These are phyloP conservation scores for Astrephomene gubernaculifera DNA, from an alignment of 139 green algal species.

Conservation along the genomic window DNA sequence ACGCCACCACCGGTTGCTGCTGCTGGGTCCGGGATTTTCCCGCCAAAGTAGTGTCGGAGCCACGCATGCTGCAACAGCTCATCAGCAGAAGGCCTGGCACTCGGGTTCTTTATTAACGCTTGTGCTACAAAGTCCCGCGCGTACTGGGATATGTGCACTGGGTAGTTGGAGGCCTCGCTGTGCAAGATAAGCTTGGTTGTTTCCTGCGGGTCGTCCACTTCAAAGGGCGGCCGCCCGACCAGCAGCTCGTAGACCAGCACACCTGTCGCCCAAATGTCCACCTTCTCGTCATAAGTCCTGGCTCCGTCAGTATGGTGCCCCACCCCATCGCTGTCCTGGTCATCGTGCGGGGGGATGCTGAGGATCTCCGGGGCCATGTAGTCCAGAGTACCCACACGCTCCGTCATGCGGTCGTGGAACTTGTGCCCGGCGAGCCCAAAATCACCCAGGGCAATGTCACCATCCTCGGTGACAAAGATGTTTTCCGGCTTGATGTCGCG, in stretches of 20 bases:
- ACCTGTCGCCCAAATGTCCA: slow-evolving; percentile 60
- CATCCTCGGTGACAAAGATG: slow-evolving; percentile 45
- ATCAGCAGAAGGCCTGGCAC: slow-evolving; percentile 63
- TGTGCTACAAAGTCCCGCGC: slow-evolving; percentile 64
- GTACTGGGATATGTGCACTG: slow-evolving; percentile 46
- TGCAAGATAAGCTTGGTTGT: slow-evolving; percentile 29
- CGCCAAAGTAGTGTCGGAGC: slow-evolving; percentile 49
- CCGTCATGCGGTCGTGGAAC: slow-evolving; percentile 44
- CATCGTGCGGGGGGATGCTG: slow-evolving; percentile 17
- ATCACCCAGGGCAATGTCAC: slow-evolving; percentile 55
- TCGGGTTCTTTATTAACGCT: slow-evolving; percentile 67
- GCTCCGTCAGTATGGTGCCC: not conserved
- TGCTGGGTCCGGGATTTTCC: slow-evolving; percentile 10
- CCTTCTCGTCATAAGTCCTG: slow-evolving; percentile 55
- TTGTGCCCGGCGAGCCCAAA: slow-evolving; percentile 60
- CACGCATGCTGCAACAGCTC: slow-evolving; percentile 75
- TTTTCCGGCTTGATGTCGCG: slow-evolving; percentile 63
- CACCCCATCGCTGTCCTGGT: not conserved
- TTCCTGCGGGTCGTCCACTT: slow-evolving; percentile 55
- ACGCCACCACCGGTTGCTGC: not conserved
- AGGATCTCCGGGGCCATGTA: slow-evolving; percentile 60
- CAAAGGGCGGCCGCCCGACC: slow-evolving; percentile 59
- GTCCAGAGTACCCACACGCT: slow-evolving; percentile 62
- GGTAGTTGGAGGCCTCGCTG: not conserved
- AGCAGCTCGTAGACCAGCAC: slow-evolving; percentile 66